phyloP scores from a whole-genome alignment of 495 filamentous ascomycete species.

The Xylaria sp. region DNA sequence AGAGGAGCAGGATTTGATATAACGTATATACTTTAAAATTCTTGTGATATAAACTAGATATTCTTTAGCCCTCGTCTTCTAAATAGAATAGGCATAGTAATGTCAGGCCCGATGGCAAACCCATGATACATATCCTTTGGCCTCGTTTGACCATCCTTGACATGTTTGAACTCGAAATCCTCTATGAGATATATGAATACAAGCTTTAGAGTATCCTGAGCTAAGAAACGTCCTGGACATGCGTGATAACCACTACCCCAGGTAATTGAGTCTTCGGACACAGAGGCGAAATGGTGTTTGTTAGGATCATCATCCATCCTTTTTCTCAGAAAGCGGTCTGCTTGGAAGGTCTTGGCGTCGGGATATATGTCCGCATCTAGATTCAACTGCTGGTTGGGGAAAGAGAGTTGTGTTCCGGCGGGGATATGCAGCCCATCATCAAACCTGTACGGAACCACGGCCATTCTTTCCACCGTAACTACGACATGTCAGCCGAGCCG shows the following conservation, averaged over 20 bases:
- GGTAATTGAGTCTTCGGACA: not conserved
- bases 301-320: not conserved
- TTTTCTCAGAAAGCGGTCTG: not conserved
- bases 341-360: not conserved
- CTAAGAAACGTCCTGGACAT: not conserved
- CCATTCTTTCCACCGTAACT: too few relatives aligned
- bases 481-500: too few relatives aligned
- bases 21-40: too few relatives aligned
- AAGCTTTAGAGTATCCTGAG: constrained; percentile 2
- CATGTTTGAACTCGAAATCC: not conserved
- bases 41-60: too few relatives aligned
- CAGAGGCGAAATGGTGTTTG: not conserved
- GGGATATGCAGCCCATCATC: not conserved
- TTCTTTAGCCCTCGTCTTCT: not conserved
- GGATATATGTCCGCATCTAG: not conserved
- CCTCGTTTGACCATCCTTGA: constrained; percentile 4
- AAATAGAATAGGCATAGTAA: not conserved
- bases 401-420: not conserved
- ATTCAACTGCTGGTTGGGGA: not conserved
- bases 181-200: not conserved
- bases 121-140: not conserved
- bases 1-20: too few relatives aligned
- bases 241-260: not conserved
- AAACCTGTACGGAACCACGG: not conserved
- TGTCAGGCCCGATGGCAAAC: not conserved